Conservation (phyloP, 371 early-diverging fungal genomes). For the Circinella umbellata region DNA sequence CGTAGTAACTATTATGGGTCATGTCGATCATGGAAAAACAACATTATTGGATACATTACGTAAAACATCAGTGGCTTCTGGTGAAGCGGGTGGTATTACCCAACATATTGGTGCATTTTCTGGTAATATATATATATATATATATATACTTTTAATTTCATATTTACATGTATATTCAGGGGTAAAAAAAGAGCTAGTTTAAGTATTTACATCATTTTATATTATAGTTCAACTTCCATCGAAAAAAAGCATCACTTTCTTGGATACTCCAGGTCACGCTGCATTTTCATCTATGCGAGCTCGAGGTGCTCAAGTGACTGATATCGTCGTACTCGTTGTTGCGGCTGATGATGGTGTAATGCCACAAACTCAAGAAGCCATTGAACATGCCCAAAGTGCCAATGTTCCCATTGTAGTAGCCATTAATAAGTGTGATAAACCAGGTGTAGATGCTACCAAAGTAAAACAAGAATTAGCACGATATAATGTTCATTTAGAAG, state of each 20-base stretch:
- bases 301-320: constrained; percentile 92
- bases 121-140: constrained; percentile 45
- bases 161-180: no score
- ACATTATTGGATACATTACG: constrained; percentile 95
- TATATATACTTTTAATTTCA: neutral
- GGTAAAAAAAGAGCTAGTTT: no score
- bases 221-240: constrained; percentile 61
- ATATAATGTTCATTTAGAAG: constrained; percentile 87
- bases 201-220: neutral
- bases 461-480: constrained; percentile 82
- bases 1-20: constrained; percentile 98
- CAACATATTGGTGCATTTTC: constrained; percentile 98
- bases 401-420: constrained; percentile 94
- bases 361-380: constrained; percentile 97
- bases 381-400: constrained; percentile 88
- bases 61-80: constrained; percentile 88
- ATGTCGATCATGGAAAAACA: constrained; percentile 98
- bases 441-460: constrained; percentile 71
- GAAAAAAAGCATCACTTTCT: constrained; percentile 83
- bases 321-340: constrained; percentile 94
- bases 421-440: constrained; percentile 96
- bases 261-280: constrained; percentile 97
- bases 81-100: constrained; percentile 98
- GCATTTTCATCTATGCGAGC: constrained; percentile 95
- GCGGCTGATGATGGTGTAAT: constrained; percentile 98